Evolutionary conservation across 164 flowering plant genomes (phyloP).

Genomic region (Stephania japonica): DNA sequence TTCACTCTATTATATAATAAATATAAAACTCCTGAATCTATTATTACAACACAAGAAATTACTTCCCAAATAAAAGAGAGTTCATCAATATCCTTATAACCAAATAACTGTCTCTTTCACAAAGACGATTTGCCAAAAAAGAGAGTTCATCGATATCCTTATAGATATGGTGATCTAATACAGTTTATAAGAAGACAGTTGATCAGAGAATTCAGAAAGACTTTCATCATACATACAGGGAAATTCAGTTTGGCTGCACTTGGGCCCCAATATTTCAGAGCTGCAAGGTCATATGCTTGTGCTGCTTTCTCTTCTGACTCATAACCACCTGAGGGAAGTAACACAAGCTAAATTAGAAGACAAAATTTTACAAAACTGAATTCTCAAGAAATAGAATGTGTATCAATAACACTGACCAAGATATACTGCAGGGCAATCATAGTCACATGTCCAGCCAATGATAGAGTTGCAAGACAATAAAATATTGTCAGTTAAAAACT

Average conservation of each 20-base stretch:
- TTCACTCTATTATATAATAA: not conserved
- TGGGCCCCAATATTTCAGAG: slow-evolving; percentile 26
- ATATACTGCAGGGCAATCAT: slow-evolving; percentile 17
- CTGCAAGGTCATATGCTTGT: slow-evolving; percentile 25
- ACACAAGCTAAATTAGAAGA: slow-evolving; percentile 1
- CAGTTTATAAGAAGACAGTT: not conserved
- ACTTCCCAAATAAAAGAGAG: not conserved
- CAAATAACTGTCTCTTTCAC: not conserved
- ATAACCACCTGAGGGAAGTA: slow-evolving; percentile 22
- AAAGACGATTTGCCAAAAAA: too few relatives aligned
- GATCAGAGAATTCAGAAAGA: not conserved
- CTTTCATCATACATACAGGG: slow-evolving; percentile 10
- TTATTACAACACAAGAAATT: too few relatives aligned
- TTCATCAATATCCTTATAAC: not conserved
- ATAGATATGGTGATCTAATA: not conserved
- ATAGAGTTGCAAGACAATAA: slow-evolving; percentile 4
- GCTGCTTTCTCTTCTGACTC: slow-evolving; percentile 28
- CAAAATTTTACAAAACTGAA: not conserved
- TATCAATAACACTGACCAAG: slow-evolving; percentile 15
- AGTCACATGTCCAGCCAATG: not conserved
- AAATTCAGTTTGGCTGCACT: slow-evolving; percentile 24
- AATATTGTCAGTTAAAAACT: not conserved
- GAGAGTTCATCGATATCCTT: not conserved
- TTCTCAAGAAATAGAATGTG: not conserved
- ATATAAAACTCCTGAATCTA: too few relatives aligned